phyloP scores from a whole-genome alignment of 345 rosid species.

The Chamaenerion angustifolium region DNA sequence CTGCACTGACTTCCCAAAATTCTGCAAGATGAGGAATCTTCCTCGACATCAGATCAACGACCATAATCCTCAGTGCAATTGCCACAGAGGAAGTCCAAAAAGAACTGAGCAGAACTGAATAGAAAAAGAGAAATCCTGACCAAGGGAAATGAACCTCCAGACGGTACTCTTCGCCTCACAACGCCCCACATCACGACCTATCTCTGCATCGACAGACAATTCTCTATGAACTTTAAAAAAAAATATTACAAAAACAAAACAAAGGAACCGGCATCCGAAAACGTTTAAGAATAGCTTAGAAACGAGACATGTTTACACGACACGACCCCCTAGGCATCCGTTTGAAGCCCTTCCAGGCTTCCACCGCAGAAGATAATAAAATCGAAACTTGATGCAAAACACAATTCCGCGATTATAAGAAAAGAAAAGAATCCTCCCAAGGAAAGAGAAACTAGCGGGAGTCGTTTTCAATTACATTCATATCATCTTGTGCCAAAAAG shows the following conservation, averaged over 20 bases:
- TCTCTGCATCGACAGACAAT: conserved; percentile 1
- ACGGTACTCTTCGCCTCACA: conserved; percentile 10
- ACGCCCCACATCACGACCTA: conserved; percentile 10
- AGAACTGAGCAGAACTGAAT: not conserved
- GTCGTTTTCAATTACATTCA: no score
- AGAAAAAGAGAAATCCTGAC: not conserved
- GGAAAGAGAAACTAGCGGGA: no score
- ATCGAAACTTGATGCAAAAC: no score
- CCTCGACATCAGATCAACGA: no score
- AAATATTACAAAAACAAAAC: not conserved
- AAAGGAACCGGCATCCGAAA: not conserved
- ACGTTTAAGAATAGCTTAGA: no score
- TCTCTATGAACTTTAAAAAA: not conserved
- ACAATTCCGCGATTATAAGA: no score
- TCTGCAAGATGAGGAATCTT: not conserved
- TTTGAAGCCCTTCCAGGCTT: no score
- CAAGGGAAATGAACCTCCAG: conserved; percentile 9
- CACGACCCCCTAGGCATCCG: no score
- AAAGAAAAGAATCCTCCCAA: no score
- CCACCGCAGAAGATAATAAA: no score
- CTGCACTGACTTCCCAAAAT: conserved; percentile 4
- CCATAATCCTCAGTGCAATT: not conserved
- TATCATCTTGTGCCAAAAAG: no score
- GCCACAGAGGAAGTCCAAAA: not conserved
- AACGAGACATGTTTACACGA: no score